Evolutionary conservation across 208 protist genomes (phyloP).

Genomic region (Phytomonas sp.): DNA sequence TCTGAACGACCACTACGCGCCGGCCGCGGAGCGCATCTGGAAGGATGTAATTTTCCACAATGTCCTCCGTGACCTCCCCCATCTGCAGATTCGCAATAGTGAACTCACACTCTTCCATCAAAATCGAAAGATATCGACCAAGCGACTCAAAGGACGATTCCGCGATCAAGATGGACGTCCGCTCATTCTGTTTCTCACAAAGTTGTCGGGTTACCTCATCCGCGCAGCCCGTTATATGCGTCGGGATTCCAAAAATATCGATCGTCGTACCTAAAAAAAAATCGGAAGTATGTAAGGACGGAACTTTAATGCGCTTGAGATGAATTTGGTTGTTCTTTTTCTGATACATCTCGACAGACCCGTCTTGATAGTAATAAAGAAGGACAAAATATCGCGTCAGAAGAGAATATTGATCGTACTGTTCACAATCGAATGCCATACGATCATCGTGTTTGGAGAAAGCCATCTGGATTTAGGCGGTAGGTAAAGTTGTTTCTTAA

Average conservation of each 20-base stretch:
- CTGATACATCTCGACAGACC: constrained; percentile 69
- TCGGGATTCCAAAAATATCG: constrained; percentile 54
- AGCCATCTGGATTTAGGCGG: constrained; percentile 27
- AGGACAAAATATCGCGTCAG: constrained; percentile 46
- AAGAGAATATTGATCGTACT: constrained; percentile 50
- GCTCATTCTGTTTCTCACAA: constrained; percentile 56
- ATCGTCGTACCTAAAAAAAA: constrained; percentile 59
- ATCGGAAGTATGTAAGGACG: constrained; percentile 26
- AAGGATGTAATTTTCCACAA: constrained; percentile 22
- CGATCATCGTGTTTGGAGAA: constrained; percentile 64
- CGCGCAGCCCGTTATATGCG: constrained; percentile 56
- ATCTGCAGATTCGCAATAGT: constrained; percentile 58
- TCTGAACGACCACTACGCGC: constrained; percentile 41
- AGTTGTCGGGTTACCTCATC: constrained; percentile 77
- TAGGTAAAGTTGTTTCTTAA: too few relatives aligned
- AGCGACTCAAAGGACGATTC: constrained; percentile 39
- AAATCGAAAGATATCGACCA: constrained; percentile 60
- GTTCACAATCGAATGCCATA: constrained; percentile 70
- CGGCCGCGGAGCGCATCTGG: constrained; percentile 37
- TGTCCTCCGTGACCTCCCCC: constrained; percentile 39
- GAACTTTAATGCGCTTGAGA: constrained; percentile 46
- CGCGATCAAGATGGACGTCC: constrained; percentile 52
- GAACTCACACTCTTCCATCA: constrained; percentile 77
- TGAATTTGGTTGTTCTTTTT: constrained; percentile 38
- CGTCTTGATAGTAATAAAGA: constrained; percentile 67